Evolutionary conservation across 345 rosid genomes (phyloP).

Genomic region (Bruguiera parviflora): DNA sequence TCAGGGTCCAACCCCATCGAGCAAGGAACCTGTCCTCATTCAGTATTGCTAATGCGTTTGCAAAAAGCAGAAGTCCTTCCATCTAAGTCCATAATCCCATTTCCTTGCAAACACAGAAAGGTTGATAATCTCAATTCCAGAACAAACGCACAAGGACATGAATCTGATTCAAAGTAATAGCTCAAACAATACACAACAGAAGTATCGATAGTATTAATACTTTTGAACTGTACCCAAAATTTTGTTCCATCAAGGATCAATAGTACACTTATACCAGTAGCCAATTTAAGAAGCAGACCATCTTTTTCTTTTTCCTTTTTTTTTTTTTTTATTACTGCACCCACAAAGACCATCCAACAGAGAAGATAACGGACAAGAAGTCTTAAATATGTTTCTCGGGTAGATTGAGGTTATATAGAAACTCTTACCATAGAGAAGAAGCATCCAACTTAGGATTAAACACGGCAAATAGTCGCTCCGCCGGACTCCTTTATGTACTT

Average conservation of each 20-base stretch:
- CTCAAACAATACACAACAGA: background rate
- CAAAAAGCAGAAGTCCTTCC: slow-evolving; percentile 42
- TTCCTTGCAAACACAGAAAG: slow-evolving; percentile 14
- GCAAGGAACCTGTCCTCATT: slow-evolving; percentile 48
- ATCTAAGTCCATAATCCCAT: slow-evolving; percentile 50
- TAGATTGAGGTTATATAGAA: background rate
- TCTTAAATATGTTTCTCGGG: no score
- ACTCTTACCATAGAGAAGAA: slow-evolving; percentile 16
- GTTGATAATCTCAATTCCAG: background rate
- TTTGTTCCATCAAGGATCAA: no score
- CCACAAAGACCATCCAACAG: no score
- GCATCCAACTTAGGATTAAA: background rate
- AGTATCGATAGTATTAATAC: no score
- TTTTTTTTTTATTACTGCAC: no score
- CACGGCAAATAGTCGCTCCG: no score
- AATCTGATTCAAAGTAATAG: background rate
- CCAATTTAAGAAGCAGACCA: no score
- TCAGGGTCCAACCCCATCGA: slow-evolving; percentile 49
- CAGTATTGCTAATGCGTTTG: slow-evolving; percentile 47
- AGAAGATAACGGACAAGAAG: no score
- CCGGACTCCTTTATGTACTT: no score
- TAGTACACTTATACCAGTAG: no score
- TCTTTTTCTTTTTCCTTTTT: no score
- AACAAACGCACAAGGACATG: background rate
- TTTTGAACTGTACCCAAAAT: no score